Evolutionary conservation across 2,329 filamentous ascomycete genomes (phyloP), one percentile per base, ranked within the genome.

Genomic region (Metarhizium sp.): DNA sequence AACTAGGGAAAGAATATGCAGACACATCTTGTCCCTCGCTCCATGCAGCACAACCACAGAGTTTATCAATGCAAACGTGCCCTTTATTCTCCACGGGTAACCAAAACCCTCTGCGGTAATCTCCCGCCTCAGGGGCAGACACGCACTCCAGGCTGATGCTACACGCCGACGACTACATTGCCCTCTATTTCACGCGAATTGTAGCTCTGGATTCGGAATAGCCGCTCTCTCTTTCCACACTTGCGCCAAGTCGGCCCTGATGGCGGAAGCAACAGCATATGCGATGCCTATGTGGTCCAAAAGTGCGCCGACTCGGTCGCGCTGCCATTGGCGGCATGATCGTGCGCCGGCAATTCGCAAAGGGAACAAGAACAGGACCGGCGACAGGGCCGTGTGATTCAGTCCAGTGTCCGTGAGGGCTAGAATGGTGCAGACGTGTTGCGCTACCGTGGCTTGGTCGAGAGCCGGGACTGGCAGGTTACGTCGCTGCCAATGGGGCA

Each of bases 321-420:
- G 54, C 20, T 52, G 54, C 42, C 32, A 25, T 13, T 42, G 18
- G 7, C 59, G 49, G 25, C 59, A 54, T 1, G 66, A 65, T 1
- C 69, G 63, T 0, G 69, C 64, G 6, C 70, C 70, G 0, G 68
- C 69, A 7, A 72, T 64, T 10, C 69, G 59, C 0, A 72, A 49
- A 0, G 70, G 69, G 25, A 71, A 71, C 5, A 72, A 50, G 0
- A 70, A 62, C 6, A 72, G 32, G 5, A 72, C n/a, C 0, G 67
- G 60, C 0, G 69, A 72, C 2, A 71, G 59, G 0, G 51, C 57
- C 0, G 63, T 63, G 0, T 20, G 50, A 1, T 56, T 38, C 2
- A 72, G 47, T 0, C 66, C 59, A 2, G 40, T 6, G 1, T 46
- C 46, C 1, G 58, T 59, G 6, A 61, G 46, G 0, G 34, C 32